Conservation (phyloP, 1,139 yeast genomes). For the Candida sp. region DNA sequence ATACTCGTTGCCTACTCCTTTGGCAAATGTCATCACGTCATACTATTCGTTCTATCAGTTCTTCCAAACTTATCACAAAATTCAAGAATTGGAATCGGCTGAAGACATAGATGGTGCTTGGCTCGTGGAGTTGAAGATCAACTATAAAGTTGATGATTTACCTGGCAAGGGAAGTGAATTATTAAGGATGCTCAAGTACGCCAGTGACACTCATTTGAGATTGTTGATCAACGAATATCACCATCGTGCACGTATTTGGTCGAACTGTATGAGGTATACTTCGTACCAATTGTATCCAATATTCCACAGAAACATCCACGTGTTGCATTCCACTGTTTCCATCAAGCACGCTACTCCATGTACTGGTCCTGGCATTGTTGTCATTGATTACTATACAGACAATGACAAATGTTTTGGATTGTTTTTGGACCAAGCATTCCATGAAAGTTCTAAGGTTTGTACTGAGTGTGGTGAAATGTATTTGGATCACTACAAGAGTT, state of each 20-base stretch:
- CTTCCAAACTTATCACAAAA: conserved; percentile 26
- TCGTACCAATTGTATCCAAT: conserved; percentile 51
- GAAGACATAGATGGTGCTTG: conserved; percentile 26
- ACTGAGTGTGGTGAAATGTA: conserved; percentile 79
- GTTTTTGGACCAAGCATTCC: conserved; percentile 79
- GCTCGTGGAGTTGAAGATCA: conserved; percentile 30
- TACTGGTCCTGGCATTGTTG: conserved; percentile 82
- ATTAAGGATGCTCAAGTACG: conserved; percentile 41
- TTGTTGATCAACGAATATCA: conserved; percentile 32
- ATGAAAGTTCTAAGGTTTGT: conserved; percentile 71
- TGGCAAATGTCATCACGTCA: conserved; percentile 57
- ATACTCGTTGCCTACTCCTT: conserved; percentile 67
- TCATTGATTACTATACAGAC: conserved; percentile 89
- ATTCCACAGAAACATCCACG: conserved; percentile 76
- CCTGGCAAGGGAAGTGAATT: conserved; percentile 42
- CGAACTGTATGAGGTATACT: conserved; percentile 40
- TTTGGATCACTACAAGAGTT: conserved; percentile 81
- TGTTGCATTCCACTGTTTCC: conserved; percentile 83
- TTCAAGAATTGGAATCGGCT: conserved; percentile 24
- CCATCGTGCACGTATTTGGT: conserved; percentile 42
- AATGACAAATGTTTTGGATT: conserved; percentile 91
- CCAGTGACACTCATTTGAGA: conserved; percentile 34
- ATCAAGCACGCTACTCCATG: conserved; percentile 91
- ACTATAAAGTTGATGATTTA: conserved; percentile 28
- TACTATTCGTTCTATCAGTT: conserved; percentile 47